Evolutionary conservation across 352 stramenopile genomes (phyloP).

Genomic region (Phytophthora hibernalis): DNA sequence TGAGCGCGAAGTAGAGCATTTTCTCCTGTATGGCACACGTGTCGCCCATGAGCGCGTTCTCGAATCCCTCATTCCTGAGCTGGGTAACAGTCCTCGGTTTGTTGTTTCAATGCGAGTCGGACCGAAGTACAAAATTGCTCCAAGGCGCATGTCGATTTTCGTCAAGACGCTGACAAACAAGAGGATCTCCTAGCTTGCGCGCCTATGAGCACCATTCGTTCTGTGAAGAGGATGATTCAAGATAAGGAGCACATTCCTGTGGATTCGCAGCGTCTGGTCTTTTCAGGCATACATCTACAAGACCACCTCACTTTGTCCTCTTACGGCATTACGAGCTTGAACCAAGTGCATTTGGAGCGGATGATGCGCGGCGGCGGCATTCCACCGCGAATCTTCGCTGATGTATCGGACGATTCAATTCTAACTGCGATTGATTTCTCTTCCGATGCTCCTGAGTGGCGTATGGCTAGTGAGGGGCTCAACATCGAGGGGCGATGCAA

Average conservation of each 20-base stretch:
- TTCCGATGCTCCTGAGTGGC: slow-evolving; percentile 12
- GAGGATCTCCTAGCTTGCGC: no score
- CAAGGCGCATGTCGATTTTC: not conserved
- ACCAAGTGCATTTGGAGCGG: no score
- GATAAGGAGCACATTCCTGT: slow-evolving; percentile 12
- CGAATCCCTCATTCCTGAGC: not conserved
- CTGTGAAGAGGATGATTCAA: no score
- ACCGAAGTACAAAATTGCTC: no score
- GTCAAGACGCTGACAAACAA: not conserved
- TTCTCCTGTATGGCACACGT: slow-evolving; percentile 3
- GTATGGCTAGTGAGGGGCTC: slow-evolving; percentile 14
- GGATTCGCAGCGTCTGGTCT: no score
- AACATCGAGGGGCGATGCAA: slow-evolving; percentile 43
- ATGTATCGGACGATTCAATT: slow-evolving; percentile 32
- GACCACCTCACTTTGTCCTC: not conserved
- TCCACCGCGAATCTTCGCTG: slow-evolving; percentile 21
- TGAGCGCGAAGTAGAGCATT: not conserved
- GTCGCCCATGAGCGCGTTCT: not conserved
- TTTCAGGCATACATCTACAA: no score
- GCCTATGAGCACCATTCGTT: no score
- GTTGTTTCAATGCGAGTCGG: slow-evolving; percentile 7
- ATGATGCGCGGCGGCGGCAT: not conserved
- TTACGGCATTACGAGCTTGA: no score
- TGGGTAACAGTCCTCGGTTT: not conserved
- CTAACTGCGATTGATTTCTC: slow-evolving; percentile 19